Evolutionary conservation across 208 protist genomes (phyloP), one percentile per base, ranked within the genome.

Genomic region (Trypanosoma platydactyli): DNA sequence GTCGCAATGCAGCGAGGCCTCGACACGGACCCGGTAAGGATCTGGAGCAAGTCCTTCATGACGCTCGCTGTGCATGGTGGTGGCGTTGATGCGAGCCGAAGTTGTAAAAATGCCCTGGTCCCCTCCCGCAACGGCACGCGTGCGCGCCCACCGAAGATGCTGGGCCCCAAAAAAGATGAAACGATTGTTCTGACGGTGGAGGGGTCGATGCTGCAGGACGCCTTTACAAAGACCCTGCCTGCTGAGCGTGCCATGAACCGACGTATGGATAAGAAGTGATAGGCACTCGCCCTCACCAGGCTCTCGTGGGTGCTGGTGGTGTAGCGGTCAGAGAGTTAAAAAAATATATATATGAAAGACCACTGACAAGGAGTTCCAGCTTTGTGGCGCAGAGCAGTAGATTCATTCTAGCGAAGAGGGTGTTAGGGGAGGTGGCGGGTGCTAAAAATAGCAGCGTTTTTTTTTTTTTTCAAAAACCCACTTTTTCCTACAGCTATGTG

Each of bases 41-140:
- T 78, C 41, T 95, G 83, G 53, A 84, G 91, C 56, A 97, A 95
- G 60, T 92, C 91, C 6, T 88, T 76, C 75, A 91, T 97, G 87
- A 96, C 91, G 5, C 77, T 94, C 18, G 86, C 92, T 12, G 75
- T 83, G 40, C 89, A 96, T 64, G 90, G 89, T 40, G 80, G 94
- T 38, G 93, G 86, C 51, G 69, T 90, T 2, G 85, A 89, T 46
- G 49, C 87, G 9, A 46, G 71, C 1, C 65, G 89, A 1, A 71
- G 65, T 22, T 71, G 56, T 33, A 64, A 77, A 33, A 83, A 81
- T 44, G 62, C 92, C 7, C 41, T 56, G 20, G 67, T 81, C 12
- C 81, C 78, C 3, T 73, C 65, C 20, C 59, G 83, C n/a, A 49
- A 63, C 0, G 89, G 89, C 12, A 73, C 65, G 22, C 79, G 80